Evolutionary conservation across 495 filamentous ascomycete species (phyloP).

Genomic region (Platismatia glauca): DNA sequence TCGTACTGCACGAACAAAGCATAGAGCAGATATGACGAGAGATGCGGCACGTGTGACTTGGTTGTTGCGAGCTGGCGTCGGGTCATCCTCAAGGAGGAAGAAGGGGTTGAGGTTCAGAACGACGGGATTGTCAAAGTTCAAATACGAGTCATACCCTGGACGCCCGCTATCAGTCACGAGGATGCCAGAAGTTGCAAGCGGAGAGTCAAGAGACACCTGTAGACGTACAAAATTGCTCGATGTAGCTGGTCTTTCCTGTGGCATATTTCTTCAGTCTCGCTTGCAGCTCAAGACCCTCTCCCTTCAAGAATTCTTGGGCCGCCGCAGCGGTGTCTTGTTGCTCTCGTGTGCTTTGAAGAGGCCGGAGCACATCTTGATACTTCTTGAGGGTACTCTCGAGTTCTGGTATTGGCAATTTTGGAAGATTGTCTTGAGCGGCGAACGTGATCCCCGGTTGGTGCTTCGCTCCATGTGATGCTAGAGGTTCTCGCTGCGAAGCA

Average conservation of each 20-base stretch:
- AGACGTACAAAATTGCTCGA: slow-evolving; percentile 93
- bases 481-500: slow-evolving; percentile 34
- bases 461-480: slow-evolving; percentile 36
- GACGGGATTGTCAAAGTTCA: slow-evolving; percentile 96
- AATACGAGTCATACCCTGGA: slow-evolving; percentile 94
- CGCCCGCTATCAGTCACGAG: background rate
- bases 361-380: slow-evolving; percentile 72
- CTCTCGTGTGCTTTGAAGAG: slow-evolving; percentile 71
- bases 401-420: slow-evolving; percentile 92
- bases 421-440: slow-evolving; percentile 76
- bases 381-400: slow-evolving; percentile 69
- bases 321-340: slow-evolving; percentile 75
- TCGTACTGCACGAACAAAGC: slow-evolving; percentile 87
- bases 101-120: slow-evolving; percentile 97
- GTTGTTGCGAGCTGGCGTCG: slow-evolving; percentile 89
- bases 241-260: slow-evolving; percentile 87
- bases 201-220: background rate
- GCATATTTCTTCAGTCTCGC: slow-evolving; percentile 89
- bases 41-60: slow-evolving; percentile 94
- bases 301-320: slow-evolving; percentile 74
- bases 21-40: slow-evolving; percentile 77
- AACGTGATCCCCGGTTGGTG: slow-evolving; percentile 67
- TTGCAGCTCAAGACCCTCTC: slow-evolving; percentile 78
- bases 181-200: background rate
- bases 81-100: slow-evolving; percentile 95